Conservation (phyloP, 2,329 filamentous ascomycete genomes). For the Cladorrhinum sp. region DNA sequence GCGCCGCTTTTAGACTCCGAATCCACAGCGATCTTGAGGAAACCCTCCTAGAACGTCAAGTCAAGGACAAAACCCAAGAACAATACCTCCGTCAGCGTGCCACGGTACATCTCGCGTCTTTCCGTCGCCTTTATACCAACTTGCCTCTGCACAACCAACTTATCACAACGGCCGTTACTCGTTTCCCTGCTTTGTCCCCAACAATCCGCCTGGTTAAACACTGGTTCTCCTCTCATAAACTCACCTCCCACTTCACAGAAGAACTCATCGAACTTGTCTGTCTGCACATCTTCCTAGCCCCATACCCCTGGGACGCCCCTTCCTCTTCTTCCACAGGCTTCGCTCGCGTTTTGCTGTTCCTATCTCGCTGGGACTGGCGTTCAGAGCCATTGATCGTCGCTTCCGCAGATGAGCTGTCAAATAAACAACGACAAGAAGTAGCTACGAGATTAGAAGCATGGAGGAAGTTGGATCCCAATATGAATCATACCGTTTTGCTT, state of each 20-base stretch:
- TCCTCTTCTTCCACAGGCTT: conserved; percentile 78
- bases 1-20: conserved; percentile 75
- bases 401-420: conserved; percentile 56
- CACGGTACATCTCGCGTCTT: conserved; percentile 64
- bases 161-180: conserved; percentile 74
- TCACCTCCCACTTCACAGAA: conserved; percentile 70
- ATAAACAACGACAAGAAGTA: conserved; percentile 59
- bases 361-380: conserved; percentile 91
- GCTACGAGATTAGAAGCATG: conserved; percentile 74
- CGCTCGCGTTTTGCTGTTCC: conserved; percentile 71
- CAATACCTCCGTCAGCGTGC: conserved; percentile 65
- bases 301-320: conserved; percentile 76
- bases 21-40: conserved; percentile 89
- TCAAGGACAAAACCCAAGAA: conserved; percentile 69
- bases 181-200: conserved; percentile 74
- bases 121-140: conserved; percentile 69
- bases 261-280: conserved; percentile 84
- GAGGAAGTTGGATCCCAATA: conserved; percentile 81
- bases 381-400: conserved; percentile 77
- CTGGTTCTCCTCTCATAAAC: conserved; percentile 84
- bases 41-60: conserved; percentile 71
- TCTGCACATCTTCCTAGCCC: conserved; percentile 72
- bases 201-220: conserved; percentile 82
- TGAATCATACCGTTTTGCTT: conserved; percentile 81
- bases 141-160: conserved; percentile 78